Base-by-base conservation (phyloP, 2,329 filamentous ascomycete genomes). In the Blumeria hordei region DNA sequence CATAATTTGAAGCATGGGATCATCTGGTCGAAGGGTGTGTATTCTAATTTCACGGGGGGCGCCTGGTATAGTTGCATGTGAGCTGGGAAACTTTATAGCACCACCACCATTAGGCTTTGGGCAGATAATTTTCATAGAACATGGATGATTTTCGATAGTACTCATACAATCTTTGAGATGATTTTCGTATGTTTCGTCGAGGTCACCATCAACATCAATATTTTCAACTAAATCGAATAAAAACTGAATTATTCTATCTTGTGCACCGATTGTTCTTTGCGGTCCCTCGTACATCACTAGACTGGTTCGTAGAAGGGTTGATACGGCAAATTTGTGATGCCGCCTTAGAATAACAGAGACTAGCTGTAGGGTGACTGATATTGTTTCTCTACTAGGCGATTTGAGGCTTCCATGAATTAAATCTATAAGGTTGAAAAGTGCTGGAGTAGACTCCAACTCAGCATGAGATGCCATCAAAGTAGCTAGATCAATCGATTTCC, bases 351-450 rank as follows among this genome's bases (percentile, higher is more conserved):
- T 85, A 10, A 87, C 81, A 3, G 87, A 90, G 14, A 94, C 76
- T 6, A 98, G 74, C 61, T 90, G 88, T 49, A 98, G 72, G 0
- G 90, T 94, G 10, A 93, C 86, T 59, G 86, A 80, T 14, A 94
- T 83, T 0, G 92, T 96, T 65, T 95, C 88, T 54, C 84, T 77
- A 62, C 92, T 95, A 47, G 76, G 74, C 0, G 92, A 96, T 56
- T 80, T 76, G 32, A 95, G 72, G 63, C 88, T 94, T 37, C 88
- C 85, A 2, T 93, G 73, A 34, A 94, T 82, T 11, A 98, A 75
- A 68, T 98, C 92, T 28, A 93, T 85, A 9, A 98, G 71, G 64
- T 93, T 96, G 71, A 95, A 98, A 0, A 98, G 73, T 12, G 87
- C 76, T 0, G 92, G 92, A 1, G 88, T 92, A 32, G 75, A 75